Evolutionary conservation across 192 early-diverging fungal species (phyloP), one percentile per base, ranked within the genome.

Genomic region (Coemansia sp.): DNA sequence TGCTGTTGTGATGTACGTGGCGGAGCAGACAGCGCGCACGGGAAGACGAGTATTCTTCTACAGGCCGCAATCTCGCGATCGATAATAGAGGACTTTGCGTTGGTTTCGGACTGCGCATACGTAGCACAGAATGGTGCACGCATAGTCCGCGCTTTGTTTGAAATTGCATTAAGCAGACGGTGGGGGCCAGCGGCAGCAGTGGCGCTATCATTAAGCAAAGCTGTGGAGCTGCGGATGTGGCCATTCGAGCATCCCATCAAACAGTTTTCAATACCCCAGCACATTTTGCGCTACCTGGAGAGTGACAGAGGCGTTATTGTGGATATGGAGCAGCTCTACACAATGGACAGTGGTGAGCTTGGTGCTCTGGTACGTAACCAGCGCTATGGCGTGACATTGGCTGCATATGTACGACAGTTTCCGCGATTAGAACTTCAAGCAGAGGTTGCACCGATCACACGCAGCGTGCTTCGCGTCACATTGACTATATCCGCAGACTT

Each of bases 11-110:
- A 90, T 66, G 93, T 95, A 29, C 91, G 92, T 78, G 93, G 94
- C 36, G 89, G 90, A 5, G 74, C 84, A 10, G 93, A 96, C 60
- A 88, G 87, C n/a, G 86, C 84, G 21, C 86, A 90, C 46, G 95
- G 93, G 31, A 99, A 99, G 72, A 89, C 94, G 31, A 99, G 96
- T 82, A 89, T 99, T 66, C 64, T 99, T 33, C 83, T 99, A 52
- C 98, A 99, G 76, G 76, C 92, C 0, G 89, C 86, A 56, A 90
- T 99, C 46, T 92, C 93, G 5, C 84, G 89, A 24, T 84, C 87
- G 2, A 79, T 64, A 9, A 78, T 96, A 62, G 91, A 97, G 23
- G 94, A 97, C 78, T 98, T 97, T 87, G 92, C 95, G 4, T 84
- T 99, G 36, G 88, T 95, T 6, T 96, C 98, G 0, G 98, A 99